A percentile compares a stretch with the other conserved stretches of the same genome.
These are phyloP conservation scores for Diplogelasinospora grovesii DNA, from an alignment of 495 filamentous ascomycete genomes.

Conservation along the genomic window DNA sequence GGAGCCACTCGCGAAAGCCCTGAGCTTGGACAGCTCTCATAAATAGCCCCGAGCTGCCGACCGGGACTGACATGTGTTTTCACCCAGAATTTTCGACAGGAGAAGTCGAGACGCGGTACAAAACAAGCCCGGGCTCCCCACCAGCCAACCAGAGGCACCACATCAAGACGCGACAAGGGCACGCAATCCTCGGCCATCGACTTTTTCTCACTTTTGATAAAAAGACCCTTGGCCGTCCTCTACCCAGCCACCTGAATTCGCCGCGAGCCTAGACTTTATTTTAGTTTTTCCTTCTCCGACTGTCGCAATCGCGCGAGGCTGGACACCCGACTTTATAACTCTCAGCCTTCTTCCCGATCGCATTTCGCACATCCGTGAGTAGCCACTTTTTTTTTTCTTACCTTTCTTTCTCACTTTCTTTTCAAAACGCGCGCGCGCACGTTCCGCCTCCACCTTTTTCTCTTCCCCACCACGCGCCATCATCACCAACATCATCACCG, in stretches of 20 bases:
- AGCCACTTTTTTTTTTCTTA: slow-evolving; percentile 19
- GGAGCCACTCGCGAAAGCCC: slow-evolving; percentile 17
- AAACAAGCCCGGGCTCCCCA: slow-evolving; percentile 8
- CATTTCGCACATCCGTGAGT: slow-evolving; percentile 25
- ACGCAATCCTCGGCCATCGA: slow-evolving; percentile 1
- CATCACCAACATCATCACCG: too few relatives aligned
- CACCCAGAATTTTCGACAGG: slow-evolving; percentile 25
- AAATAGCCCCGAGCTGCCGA: slow-evolving; percentile 35
- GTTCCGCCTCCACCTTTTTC: slow-evolving; percentile 17
- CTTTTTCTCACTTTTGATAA: too few relatives aligned
- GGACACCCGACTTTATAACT: slow-evolving; percentile 15
- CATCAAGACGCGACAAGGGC: background rate
- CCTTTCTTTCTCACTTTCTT: slow-evolving; percentile 12
- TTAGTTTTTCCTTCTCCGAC: slow-evolving; percentile 24
- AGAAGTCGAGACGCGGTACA: slow-evolving; percentile 19
- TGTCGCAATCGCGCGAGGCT: slow-evolving; percentile 22
- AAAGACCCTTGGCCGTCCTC: background rate
- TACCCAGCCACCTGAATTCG: slow-evolving; percentile 5
- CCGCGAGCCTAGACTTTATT: slow-evolving; percentile 2
- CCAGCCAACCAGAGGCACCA: slow-evolving; percentile 18
- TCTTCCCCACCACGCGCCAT: slow-evolving; percentile 11
- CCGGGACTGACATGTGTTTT: slow-evolving; percentile 33
- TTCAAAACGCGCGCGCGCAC: slow-evolving; percentile 26
- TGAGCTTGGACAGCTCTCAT: slow-evolving; percentile 25
- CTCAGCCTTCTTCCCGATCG: slow-evolving; percentile 21